These are phyloP conservation scores for Citrus unshiu DNA, from an alignment of 345 rosid genomes.

Conservation along the genomic window DNA sequence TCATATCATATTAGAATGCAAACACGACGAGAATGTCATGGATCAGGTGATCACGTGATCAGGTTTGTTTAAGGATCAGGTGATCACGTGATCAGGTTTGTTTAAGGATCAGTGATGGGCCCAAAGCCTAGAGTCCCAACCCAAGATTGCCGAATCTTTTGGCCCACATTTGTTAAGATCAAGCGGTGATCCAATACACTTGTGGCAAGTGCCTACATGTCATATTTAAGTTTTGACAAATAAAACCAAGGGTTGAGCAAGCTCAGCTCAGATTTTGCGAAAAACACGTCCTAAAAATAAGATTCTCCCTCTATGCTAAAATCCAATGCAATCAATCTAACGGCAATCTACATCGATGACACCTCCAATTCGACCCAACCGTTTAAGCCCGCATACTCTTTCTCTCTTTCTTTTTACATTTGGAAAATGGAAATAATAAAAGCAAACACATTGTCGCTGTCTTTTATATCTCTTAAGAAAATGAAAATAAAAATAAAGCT, in stretches of 20 bases:
- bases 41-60: neutral
- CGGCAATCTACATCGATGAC: neutral
- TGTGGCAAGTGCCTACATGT: neutral
- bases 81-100: neutral
- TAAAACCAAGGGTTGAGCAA: too few relatives aligned
- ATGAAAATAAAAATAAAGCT: neutral
- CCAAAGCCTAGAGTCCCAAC: neutral
- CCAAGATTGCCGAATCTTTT: neutral
- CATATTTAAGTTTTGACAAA: neutral
- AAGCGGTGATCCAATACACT: too few relatives aligned
- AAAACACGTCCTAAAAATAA: neutral
- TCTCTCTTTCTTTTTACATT: neutral
- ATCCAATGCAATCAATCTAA: neutral
- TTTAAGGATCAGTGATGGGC: neutral
- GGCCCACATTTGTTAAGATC: neutral
- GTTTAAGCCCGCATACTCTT: neutral
- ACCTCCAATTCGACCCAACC: neutral
- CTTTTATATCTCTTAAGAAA: neutral
- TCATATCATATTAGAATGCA: neutral
- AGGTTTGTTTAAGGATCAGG: neutral
- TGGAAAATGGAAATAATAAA: neutral
- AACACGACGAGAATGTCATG: neutral
- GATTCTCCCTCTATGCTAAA: neutral
- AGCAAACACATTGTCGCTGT: neutral
- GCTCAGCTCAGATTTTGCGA: neutral